Base-by-base conservation (phyloP, 495 filamentous ascomycete genomes). In the Trichocladium antarcticum region DNA sequence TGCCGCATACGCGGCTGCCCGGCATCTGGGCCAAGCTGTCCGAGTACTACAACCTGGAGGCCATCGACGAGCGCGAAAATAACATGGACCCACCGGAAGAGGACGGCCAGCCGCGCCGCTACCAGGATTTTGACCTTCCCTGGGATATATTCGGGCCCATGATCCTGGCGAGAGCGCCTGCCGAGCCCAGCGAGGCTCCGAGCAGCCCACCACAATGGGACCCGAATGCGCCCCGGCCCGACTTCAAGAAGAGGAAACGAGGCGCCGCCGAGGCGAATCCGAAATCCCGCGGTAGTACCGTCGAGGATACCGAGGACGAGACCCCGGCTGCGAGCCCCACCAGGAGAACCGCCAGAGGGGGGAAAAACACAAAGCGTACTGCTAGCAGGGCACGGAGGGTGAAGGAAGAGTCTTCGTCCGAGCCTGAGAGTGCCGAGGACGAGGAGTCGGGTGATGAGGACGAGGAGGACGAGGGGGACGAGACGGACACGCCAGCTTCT, bases 1-100 rank as follows among this genome's bases (percentile, higher is more conserved):
- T 80, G 45, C 75, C 79, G 12, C 92, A 98, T 71, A 95, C 87
- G 37, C 81, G 80, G 34, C 87, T 94, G 41, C 80, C 87, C 4
- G 84, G 85, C 8, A 95, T 98, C 45, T 98, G 92, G 92, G 74
- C 73, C 49, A 96, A 97, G 62, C 76, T 98, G 11, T 65, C 74
- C 40, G 78, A 77, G 31, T 77, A 92, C 39, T 98, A 94, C 71
- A 85, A 96, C 61, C 77, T 98, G 36, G 82, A 87, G 49, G 81
- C 82, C 7, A 79, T 96, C 42, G 87, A 98, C 68, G 87, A 93
- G 63, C 79, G 87, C 58, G 92, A 78, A 42, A 81, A 84, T 54
- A 66, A 67, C 44, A 75, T 80, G 51, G 80, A 84, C 42, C 80
- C 83, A 41, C 74, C 76, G 7, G 78, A 79, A 9, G 74, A 74